These are phyloP conservation scores for Phyllosticta citribraziliensis DNA, from an alignment of 2,329 filamentous ascomycete species.

Conservation along the genomic window DNA sequence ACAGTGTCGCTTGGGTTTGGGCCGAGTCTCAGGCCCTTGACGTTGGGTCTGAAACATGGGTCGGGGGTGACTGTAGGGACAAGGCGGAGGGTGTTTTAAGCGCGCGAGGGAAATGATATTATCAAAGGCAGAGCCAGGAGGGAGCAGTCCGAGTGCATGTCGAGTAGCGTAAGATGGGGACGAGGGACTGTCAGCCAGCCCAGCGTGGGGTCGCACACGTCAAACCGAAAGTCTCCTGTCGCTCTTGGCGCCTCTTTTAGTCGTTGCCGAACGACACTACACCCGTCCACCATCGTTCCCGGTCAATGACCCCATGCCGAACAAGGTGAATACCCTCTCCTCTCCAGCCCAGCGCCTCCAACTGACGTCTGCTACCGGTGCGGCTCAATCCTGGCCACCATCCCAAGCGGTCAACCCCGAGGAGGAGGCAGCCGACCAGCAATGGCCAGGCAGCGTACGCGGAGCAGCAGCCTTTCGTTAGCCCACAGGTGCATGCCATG, in stretches of 20 bases:
- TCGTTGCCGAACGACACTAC: neutral
- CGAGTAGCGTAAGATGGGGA: too few relatives aligned
- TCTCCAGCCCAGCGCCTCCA: neutral
- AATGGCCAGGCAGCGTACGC: constrained; percentile 6
- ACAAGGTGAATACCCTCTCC: neutral
- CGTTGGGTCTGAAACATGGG: neutral
- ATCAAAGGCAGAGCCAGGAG: too few relatives aligned
- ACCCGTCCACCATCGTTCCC: neutral
- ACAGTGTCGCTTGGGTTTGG: neutral
- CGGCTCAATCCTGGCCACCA: constrained; percentile 9
- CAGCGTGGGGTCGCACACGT: neutral
- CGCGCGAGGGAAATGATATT: too few relatives aligned
- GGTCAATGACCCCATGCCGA: constrained; percentile 1
- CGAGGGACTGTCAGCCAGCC: too few relatives aligned
- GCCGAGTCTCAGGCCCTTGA: neutral
- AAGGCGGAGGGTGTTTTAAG: neutral
- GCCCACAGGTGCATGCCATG: constrained; percentile 7
- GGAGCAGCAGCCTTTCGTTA: constrained; percentile 8
- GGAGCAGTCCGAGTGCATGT: too few relatives aligned
- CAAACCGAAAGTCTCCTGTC: neutral
- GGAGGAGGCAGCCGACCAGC: constrained; percentile 7
- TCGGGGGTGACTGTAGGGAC: neutral
- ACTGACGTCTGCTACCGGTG: constrained; percentile 6
- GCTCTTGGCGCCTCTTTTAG: neutral
- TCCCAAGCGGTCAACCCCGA: constrained; percentile 7